A percentile compares a stretch with the other conserved stretches of the same genome.
Conservation (phyloP, 371 early-diverging fungal species). For the Basidiobolus meristosporus region DNA sequence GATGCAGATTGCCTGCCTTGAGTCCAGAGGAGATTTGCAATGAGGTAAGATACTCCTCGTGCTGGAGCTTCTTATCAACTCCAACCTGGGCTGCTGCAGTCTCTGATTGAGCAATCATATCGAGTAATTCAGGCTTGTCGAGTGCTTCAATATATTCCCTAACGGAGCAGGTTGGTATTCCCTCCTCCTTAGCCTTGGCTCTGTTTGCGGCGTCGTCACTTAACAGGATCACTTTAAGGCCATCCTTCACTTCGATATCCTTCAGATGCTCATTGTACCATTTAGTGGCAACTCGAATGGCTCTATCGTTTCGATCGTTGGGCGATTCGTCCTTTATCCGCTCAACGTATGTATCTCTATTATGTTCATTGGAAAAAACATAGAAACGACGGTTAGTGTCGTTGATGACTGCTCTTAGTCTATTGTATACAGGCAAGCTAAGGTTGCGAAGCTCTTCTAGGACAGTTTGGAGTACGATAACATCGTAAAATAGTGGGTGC, state of each 20-base stretch:
- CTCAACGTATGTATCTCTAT: constrained; percentile 70
- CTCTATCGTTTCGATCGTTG: constrained; percentile 85
- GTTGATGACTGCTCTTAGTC: constrained; percentile 49
- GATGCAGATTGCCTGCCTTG: constrained; percentile 52
- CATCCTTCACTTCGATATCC: constrained; percentile 5
- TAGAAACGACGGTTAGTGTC: constrained; percentile 55
- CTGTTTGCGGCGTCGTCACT: constrained; percentile 80
- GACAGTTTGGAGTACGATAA: constrained; percentile 86
- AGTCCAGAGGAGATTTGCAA: constrained; percentile 69
- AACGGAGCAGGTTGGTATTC: constrained; percentile 39
- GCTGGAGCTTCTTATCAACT: constrained; percentile 13
- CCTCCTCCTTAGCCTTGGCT: constrained; percentile 38
- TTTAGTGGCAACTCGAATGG: constrained; percentile 62
- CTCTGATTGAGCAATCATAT: constrained; percentile 61
- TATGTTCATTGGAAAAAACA: constrained; percentile 86
- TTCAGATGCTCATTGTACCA: constrained; percentile 72
- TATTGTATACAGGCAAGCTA: constrained; percentile 52
- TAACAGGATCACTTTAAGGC: constrained; percentile 44
- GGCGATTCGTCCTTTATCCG: constrained; percentile 60
- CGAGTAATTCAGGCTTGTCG: constrained; percentile 61
- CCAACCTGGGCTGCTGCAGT: constrained; percentile 7
- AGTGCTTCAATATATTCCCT: constrained; percentile 8
- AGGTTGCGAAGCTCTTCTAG: constrained; percentile 75
- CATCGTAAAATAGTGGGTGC: constrained; percentile 63
- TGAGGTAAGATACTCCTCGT: constrained; percentile 38